Percentiles rank a stretch among this genome's conserved stretches.
phyloP scores from a whole-genome alignment of 2,329 filamentous ascomycete genomes.

The Colletotrichum scovillei region DNA sequence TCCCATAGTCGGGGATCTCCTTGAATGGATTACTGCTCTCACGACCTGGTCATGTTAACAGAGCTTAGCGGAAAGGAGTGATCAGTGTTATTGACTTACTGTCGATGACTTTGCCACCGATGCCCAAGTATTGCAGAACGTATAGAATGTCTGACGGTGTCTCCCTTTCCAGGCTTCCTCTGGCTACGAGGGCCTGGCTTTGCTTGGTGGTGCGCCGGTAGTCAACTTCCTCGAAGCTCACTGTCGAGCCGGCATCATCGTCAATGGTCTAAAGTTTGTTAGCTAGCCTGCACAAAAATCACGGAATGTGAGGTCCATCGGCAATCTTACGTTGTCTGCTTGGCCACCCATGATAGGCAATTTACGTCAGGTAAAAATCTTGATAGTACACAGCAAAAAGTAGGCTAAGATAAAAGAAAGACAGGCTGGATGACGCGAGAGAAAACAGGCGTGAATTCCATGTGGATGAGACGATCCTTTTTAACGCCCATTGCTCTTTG shows the following conservation, averaged over 20 bases:
- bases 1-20: constrained; percentile 43
- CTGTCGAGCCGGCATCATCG: constrained; percentile 44
- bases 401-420: neutral
- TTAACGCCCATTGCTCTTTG: neutral
- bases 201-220: constrained; percentile 16
- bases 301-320: neutral
- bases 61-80: neutral
- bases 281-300: neutral
- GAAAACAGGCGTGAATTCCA: neutral
- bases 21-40: constrained; percentile 53
- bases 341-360: constrained; percentile 11
- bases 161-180: constrained; percentile 39
- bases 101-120: constrained; percentile 47
- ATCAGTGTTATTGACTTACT: constrained; percentile 41
- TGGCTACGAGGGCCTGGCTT: constrained; percentile 33
- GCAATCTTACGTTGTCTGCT: constrained; percentile 25
- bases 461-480: neutral
- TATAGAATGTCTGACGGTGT: constrained; percentile 52
- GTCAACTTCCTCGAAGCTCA: constrained; percentile 48
- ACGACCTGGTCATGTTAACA: constrained; percentile 44
- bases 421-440: neutral
- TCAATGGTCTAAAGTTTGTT: constrained; percentile 21
- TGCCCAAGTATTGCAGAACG: constrained; percentile 52
- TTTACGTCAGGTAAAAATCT: neutral
- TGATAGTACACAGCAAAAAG: neutral